phyloP scores from a whole-genome alignment of 805 yeast species.

The Kazachstania kunashirensis region DNA sequence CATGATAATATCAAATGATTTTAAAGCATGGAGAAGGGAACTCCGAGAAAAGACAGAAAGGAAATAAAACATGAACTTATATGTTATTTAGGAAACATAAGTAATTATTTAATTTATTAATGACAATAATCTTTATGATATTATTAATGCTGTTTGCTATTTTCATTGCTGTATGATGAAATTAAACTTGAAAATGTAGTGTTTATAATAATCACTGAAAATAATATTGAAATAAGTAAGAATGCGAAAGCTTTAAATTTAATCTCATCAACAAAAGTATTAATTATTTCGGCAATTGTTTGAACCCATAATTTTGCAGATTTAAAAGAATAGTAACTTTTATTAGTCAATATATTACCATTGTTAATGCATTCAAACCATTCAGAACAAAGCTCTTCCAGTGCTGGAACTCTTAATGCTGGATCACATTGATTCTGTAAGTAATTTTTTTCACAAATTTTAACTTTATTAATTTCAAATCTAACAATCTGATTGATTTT shows the following conservation, averaged over 20 bases:
- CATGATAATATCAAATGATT: constrained; percentile 37
- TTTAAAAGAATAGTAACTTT: constrained; percentile 37
- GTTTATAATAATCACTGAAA: constrained; percentile 44
- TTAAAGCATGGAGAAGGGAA: constrained; percentile 42
- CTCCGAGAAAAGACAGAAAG: not conserved
- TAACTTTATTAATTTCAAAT: constrained; percentile 52
- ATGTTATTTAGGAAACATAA: not conserved
- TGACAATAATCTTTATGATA: not conserved
- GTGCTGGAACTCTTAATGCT: constrained; percentile 58
- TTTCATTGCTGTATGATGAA: constrained; percentile 9
- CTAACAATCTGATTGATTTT: constrained; percentile 56
- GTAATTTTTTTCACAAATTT: constrained; percentile 60
- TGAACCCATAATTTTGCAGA: constrained; percentile 69
- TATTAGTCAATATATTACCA: constrained; percentile 30
- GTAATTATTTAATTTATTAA: not conserved
- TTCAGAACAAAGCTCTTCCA: constrained; percentile 55
- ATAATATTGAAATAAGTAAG: constrained; percentile 37
- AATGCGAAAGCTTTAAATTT: constrained; percentile 57
- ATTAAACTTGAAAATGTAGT: constrained; percentile 38
- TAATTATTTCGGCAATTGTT: constrained; percentile 71
- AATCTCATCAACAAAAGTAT: constrained; percentile 64
- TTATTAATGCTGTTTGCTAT: too few species aligned
- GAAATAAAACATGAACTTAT: too few species aligned
- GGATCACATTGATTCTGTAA: constrained; percentile 62
- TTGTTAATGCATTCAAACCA: constrained; percentile 71